Evolutionary conservation across 2,329 filamentous ascomycete species (phyloP), one percentile per base, ranked within the genome.

Genomic region (Colletotrichum tropicale): DNA sequence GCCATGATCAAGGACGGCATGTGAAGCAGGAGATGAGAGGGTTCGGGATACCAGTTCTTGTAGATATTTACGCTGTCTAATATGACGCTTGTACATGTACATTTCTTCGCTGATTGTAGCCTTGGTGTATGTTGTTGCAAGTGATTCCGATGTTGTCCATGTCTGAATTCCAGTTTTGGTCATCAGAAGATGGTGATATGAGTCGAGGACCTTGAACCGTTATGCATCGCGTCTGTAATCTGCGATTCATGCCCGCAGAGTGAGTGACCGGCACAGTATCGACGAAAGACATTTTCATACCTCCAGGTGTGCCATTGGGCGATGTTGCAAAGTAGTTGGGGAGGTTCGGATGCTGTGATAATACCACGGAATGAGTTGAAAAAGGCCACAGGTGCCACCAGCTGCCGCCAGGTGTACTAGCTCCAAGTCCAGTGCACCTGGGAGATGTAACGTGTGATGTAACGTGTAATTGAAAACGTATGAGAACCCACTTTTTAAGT

Each of bases 1-100:
- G 86, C 87, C 2, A 88, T 88, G 87, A 75, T 88, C 21, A 81
- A 74, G 4, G 87, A 88, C 78, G 87, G 87, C 15, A 78, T 85
- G 81, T 79, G 30, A 66, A 26, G 32, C 5, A 5, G 24, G n/a
- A 12, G 3, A 8, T 12, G 18, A 9, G 10, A 28, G 10, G 4
- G 26, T n/a, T 15, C 1, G 64, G 4, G 26, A 32, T 12, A 24
- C 18, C 21, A 43, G 24, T 68, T 60, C 52, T 58, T 68, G 66
- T 68, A 68, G 15, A 68, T 68, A 68, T 16, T 60, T 68, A 21
- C 28, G 9, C 9, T 68, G 66, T 58, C 52, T 4, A 68, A 60
- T 66, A 38, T 43, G 34, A 58, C 66, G 26, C 52, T 18, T 13
- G 52, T 68, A 58, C 21, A 68, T 38, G 13, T 21, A 6, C 15